These are phyloP conservation scores for Umbellularia californica DNA, from an alignment of 164 flowering plant genomes.

Conservation along the genomic window DNA sequence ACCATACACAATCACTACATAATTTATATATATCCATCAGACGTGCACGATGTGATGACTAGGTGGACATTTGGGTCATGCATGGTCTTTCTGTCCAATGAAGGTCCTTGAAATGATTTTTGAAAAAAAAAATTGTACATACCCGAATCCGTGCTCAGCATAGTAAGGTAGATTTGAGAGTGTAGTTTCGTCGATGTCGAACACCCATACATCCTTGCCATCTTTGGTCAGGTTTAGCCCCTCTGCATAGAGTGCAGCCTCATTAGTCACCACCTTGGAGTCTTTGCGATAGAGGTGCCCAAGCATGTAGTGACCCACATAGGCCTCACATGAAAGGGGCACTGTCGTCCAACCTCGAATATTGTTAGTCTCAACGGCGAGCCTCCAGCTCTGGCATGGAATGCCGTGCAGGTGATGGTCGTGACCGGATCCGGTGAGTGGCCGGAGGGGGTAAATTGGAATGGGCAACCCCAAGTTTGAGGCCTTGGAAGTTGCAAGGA, in stretches of 20 bases:
- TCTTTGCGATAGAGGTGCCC: constrained; percentile 39
- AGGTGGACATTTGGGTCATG: too few relatives aligned
- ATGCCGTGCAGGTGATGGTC: constrained; percentile 10
- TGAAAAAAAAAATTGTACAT: background rate
- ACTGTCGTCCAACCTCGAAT: constrained; percentile 30
- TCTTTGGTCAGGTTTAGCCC: constrained; percentile 19
- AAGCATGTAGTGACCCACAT: constrained; percentile 45
- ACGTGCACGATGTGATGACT: too few relatives aligned
- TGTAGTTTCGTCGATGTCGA: constrained; percentile 38
- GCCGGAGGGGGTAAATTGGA: constrained; percentile 27
- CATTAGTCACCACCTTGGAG: constrained; percentile 12
- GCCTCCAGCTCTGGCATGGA: constrained; percentile 38
- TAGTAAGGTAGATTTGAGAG: constrained; percentile 35
- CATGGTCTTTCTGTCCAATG: too few relatives aligned
- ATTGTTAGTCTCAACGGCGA: constrained; percentile 49
- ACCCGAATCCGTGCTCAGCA: constrained; percentile 28
- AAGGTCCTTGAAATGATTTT: too few relatives aligned
- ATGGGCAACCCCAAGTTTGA: background rate
- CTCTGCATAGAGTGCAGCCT: constrained; percentile 16
- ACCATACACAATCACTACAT: too few relatives aligned
- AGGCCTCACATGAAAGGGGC: constrained; percentile 35
- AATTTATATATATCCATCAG: too few relatives aligned
- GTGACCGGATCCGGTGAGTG: constrained; percentile 4
- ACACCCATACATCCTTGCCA: constrained; percentile 35
- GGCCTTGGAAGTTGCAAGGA: background rate